Evolutionary conservation across 805 yeast genomes (phyloP).

Genomic region (Sungouiella blattae): DNA sequence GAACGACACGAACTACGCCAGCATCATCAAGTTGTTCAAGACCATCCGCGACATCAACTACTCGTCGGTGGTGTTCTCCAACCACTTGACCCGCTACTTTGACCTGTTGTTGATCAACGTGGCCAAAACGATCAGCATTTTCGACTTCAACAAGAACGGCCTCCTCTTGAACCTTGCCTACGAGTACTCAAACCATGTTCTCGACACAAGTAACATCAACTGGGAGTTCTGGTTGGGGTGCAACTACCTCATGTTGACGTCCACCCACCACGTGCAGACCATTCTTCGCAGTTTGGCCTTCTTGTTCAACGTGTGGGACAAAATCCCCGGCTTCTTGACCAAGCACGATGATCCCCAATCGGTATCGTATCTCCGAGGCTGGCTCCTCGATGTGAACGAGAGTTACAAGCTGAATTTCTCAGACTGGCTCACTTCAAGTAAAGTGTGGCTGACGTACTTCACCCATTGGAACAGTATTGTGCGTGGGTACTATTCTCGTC

Average conservation of each 20-base stretch:
- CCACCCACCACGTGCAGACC: constrained; percentile 57
- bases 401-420: constrained; percentile 48
- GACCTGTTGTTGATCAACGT: constrained; percentile 33
- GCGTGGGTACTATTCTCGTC: constrained; percentile 62
- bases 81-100: constrained; percentile 18
- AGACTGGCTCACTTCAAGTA: constrained; percentile 49
- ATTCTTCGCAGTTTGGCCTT: constrained; percentile 63
- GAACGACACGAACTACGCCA: constrained; percentile 33
- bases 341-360: constrained; percentile 2
- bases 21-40: constrained; percentile 38
- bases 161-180: constrained; percentile 37
- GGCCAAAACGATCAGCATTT: constrained; percentile 34
- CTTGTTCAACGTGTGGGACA: constrained; percentile 72
- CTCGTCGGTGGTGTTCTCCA: constrained; percentile 19
- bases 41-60: constrained; percentile 34
- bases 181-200: constrained; percentile 36
- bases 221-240: constrained; percentile 80
- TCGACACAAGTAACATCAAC: constrained; percentile 38
- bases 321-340: constrained; percentile 44
- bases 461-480: constrained; percentile 81
- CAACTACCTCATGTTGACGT: constrained; percentile 50
- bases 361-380: constrained; percentile 17
- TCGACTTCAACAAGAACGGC: constrained; percentile 37
- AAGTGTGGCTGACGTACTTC: constrained; percentile 54
- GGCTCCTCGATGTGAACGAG: constrained; percentile 39